phyloP scores from a whole-genome alignment of 23 red algal species.

The Gracilariopsis chorda region DNA sequence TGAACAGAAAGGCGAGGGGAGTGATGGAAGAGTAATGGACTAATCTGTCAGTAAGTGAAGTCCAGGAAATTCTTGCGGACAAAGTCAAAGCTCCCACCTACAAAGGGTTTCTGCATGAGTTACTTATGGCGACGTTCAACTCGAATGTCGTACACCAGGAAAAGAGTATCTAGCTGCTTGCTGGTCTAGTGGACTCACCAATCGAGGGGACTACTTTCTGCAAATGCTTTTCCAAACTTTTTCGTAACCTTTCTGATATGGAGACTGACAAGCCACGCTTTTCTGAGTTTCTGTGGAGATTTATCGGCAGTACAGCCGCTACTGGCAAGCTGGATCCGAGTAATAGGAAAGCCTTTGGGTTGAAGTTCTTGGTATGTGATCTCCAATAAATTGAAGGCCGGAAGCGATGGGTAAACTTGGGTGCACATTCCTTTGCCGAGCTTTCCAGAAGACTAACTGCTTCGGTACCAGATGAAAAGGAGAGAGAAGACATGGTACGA shows the following conservation, averaged over 20 bases:
- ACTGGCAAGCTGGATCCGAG: constrained; percentile 6
- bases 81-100: constrained; percentile 53
- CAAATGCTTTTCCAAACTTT: not conserved
- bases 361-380: constrained; percentile 43
- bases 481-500: not conserved
- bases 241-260: constrained; percentile 52
- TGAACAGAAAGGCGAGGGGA: constrained; percentile 21
- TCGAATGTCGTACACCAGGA: constrained; percentile 24
- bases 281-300: constrained; percentile 31
- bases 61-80: constrained; percentile 1
- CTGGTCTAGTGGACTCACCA: constrained; percentile 5
- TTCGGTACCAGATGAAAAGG: not conserved
- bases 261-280: constrained; percentile 69
- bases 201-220: not conserved
- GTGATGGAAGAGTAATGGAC: constrained; percentile 47
- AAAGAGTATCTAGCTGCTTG: constrained; percentile 27
- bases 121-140: constrained; percentile 35
- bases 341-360: constrained; percentile 5
- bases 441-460: constrained; percentile 25
- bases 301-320: constrained; percentile 21
- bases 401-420: constrained; percentile 25
- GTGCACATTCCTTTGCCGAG: constrained; percentile 28
- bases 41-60: not conserved
- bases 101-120: constrained; percentile 39
- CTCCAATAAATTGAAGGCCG: constrained; percentile 26